These are phyloP conservation scores for Pythium folliculosum DNA, from an alignment of 352 stramenopile genomes.

Conservation along the genomic window DNA sequence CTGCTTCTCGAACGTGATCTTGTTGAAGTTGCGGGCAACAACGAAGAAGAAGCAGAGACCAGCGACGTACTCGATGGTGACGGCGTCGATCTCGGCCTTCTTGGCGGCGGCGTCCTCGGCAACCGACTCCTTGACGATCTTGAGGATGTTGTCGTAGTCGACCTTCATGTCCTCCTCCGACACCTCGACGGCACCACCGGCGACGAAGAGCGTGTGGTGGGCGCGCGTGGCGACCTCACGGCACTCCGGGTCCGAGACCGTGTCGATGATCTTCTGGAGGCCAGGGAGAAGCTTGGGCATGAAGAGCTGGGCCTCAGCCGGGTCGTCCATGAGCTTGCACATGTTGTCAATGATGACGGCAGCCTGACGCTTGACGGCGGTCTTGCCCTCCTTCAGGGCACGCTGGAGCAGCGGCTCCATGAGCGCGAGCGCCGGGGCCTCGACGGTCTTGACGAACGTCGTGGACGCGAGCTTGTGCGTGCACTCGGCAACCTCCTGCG, in stretches of 20 bases:
- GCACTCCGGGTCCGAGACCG: conserved; percentile 96
- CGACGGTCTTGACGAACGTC: conserved; percentile 99
- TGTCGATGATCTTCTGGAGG: conserved; percentile 96
- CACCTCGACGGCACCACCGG: conserved; percentile 92
- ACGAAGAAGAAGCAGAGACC: conserved; percentile 86
- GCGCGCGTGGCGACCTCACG: conserved; percentile 94
- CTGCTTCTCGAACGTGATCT: conserved; percentile 93
- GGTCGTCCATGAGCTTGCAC: conserved; percentile 98
- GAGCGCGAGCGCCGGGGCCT: conserved; percentile 95
- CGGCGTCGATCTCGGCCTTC: conserved; percentile 90
- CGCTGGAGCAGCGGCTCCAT: conserved; percentile 97
- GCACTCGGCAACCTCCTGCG: conserved; percentile 97
- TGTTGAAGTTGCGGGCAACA: conserved; percentile 93
- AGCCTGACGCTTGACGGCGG: conserved; percentile 96
- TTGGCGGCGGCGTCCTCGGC: conserved; percentile 69
- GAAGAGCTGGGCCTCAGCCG: conserved; percentile 96
- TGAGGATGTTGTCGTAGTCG: conserved; percentile 83
- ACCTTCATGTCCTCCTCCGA: conserved; percentile 92
- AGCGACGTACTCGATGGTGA: conserved; percentile 89
- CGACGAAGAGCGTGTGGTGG: conserved; percentile 94
- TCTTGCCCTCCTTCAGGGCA: conserved; percentile 95
- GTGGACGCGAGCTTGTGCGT: conserved; percentile 98
- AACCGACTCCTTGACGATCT: conserved; percentile 82
- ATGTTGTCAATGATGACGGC: conserved; percentile 99
- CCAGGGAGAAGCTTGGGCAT: conserved; percentile 96